Conservation (phyloP, 192 early-diverging fungal genomes). For the Pilobolus umbonatus region DNA sequence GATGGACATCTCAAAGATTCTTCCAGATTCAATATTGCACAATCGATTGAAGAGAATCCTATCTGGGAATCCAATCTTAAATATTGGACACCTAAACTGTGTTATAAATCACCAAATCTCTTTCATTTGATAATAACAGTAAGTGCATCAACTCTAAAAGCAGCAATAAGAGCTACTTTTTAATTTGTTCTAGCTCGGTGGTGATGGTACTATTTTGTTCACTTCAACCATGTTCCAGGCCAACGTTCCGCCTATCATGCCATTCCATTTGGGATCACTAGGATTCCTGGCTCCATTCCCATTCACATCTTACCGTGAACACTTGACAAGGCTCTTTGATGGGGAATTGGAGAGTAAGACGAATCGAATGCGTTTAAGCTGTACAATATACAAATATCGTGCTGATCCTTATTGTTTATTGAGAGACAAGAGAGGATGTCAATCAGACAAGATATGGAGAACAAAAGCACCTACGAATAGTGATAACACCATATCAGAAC, state of each 20-base stretch:
- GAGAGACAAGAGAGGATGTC: not conserved
- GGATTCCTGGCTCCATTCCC: conserved; percentile 94
- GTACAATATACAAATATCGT: conserved; percentile 74
- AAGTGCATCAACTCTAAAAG: conserved; percentile 10
- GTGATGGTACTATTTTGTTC: conserved; percentile 93
- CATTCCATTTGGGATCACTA: conserved; percentile 90
- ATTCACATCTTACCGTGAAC: conserved; percentile 52
- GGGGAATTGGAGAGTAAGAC: conserved; percentile 72
- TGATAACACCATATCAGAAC: not conserved
- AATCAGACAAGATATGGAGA: not conserved
- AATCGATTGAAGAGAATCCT: conserved; percentile 31
- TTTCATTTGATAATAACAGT: conserved; percentile 86
- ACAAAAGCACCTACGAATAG: not conserved
- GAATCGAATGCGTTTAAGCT: conserved; percentile 83
- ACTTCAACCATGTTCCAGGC: conserved; percentile 87
- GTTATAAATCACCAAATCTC: conserved; percentile 55
- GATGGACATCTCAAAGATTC: conserved; percentile 56
- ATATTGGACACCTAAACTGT: conserved; percentile 75
- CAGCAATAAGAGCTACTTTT: not conserved
- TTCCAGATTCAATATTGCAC: conserved; percentile 49
- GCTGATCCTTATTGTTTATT: conserved; percentile 15
- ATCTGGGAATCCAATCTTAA: conserved; percentile 43
- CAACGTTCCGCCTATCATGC: conserved; percentile 86
- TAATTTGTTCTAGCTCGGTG: conserved; percentile 60
- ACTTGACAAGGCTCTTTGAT: conserved; percentile 32